These are phyloP conservation scores for Sanguinoderma infundibulare DNA, from an alignment of 1,284 basidiomycete genomes.

Conservation along the genomic window DNA sequence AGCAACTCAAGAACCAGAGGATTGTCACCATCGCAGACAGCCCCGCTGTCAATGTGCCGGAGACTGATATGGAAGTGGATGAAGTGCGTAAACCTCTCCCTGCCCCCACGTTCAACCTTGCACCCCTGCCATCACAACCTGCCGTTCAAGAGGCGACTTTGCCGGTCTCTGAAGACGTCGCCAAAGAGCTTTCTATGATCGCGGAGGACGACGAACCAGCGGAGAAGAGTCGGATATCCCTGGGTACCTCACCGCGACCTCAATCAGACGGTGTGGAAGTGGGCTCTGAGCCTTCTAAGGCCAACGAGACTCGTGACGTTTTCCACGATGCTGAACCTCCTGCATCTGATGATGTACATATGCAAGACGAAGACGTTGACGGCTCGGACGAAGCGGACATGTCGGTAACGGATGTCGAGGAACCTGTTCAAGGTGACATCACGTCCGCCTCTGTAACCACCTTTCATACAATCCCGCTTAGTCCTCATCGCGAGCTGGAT, in stretches of 20 bases:
- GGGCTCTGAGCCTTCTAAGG: not conserved
- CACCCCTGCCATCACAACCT: not conserved
- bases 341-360: not conserved
- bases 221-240: slow-evolving; percentile 29
- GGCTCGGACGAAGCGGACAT: slow-evolving; percentile 1
- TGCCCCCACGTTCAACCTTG: not conserved
- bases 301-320: not conserved
- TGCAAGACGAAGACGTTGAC: slow-evolving; percentile 3
- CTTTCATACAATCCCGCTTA: slow-evolving; percentile 44
- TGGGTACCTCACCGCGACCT: not conserved
- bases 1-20: slow-evolving; percentile 15
- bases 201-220: slow-evolving; percentile 68
- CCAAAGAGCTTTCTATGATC: slow-evolving; percentile 65
- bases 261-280: not conserved
- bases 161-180: slow-evolving; percentile 16
- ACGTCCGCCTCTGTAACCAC: slow-evolving; percentile 32
- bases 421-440: slow-evolving; percentile 10
- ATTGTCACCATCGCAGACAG: slow-evolving; percentile 29
- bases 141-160: not conserved
- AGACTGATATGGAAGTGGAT: slow-evolving; percentile 17
- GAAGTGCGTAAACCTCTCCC: slow-evolving; percentile 13
- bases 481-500: slow-evolving; percentile 28
- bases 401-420: slow-evolving; percentile 14
- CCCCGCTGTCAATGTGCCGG: slow-evolving; percentile 11
- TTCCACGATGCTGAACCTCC: slow-evolving; percentile 6